phyloP scores from a whole-genome alignment of 2,329 filamentous ascomycete species.

The Neospermospora avenae region DNA sequence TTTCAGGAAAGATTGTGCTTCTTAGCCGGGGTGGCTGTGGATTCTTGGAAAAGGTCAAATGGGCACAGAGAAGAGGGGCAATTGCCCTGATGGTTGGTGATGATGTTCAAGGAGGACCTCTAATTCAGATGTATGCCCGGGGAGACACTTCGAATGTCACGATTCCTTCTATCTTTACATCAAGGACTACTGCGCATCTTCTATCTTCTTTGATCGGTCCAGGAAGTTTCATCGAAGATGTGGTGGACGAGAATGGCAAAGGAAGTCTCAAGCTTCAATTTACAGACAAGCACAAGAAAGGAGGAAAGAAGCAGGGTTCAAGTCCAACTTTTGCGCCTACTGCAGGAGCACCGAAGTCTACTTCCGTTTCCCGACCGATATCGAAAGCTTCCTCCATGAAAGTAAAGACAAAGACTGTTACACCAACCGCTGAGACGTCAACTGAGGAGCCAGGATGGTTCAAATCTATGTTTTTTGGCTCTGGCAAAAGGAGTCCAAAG shows the following conservation, averaged over 20 bases:
- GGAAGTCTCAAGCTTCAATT: slow-evolving; percentile 52
- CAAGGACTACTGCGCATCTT: slow-evolving; percentile 88
- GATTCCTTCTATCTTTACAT: slow-evolving; percentile 93
- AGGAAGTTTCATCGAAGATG: slow-evolving; percentile 59
- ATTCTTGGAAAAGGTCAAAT: slow-evolving; percentile 95
- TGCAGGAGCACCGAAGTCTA: slow-evolving; percentile 29
- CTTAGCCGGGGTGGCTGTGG: slow-evolving; percentile 92
- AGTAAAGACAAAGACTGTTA: slow-evolving; percentile 26
- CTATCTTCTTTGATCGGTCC: slow-evolving; percentile 82
- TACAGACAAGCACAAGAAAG: slow-evolving; percentile 28
- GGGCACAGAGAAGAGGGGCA: slow-evolving; percentile 88
- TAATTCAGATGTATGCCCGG: slow-evolving; percentile 98
- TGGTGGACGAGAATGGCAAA: slow-evolving; percentile 58
- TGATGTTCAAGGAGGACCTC: slow-evolving; percentile 79
- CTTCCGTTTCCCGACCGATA: slow-evolving; percentile 31
- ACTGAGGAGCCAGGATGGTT: slow-evolving; percentile 42
- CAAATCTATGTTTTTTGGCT: slow-evolving; percentile 41
- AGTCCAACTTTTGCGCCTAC: slow-evolving; percentile 32
- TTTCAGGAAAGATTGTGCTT: slow-evolving; percentile 87
- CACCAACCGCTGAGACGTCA: slow-evolving; percentile 19
- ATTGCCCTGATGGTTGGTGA: slow-evolving; percentile 92
- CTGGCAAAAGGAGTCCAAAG: slow-evolving; percentile 33
- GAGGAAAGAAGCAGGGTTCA: slow-evolving; percentile 29
- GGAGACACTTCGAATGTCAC: slow-evolving; percentile 94
- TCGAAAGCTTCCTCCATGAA: slow-evolving; percentile 32